Base-by-base conservation (phyloP, 1,139 yeast species). In the Yamadazyma sp. region DNA sequence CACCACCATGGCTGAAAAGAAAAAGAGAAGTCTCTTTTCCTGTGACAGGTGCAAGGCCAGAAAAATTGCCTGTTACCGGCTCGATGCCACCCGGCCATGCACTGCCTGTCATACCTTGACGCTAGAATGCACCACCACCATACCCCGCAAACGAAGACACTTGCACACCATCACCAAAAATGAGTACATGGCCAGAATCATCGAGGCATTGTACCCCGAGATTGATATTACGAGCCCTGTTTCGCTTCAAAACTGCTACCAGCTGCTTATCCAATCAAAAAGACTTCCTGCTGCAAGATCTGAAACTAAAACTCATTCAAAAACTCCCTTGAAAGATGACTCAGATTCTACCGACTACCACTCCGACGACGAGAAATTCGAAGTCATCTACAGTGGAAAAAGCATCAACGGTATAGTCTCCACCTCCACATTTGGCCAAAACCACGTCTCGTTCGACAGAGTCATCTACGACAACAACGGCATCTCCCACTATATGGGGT, bases 31-130 rank as follows among this genome's bases (percentile, higher is more conserved):
- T 56, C 56, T 63, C 2, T 70, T 61, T 49, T 59, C 69, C 8
- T 73, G 78, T 45, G 78, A 73, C 44, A 47, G 75, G 15, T 73
- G 78, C 47, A 70, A 69, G 46, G 41, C 53, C 11, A 52, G 67
- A 28, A 73, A 72, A 54, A 62, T 67, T 31, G 70, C 67, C 26
- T 73, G 78, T 45, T 55, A 58, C 24, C 46, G 75, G 27, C n/a
- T 37, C 12, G 34, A 38, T 22, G 40, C 33, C 2, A 31, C 25
- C 14, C 27, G 49, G 11, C 41, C 47, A 4, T 45, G 48, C 35
- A 37, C 29, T 3, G 29, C 40, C 4, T 45, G 48, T 29, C 14
- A 36, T 13, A 34, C 20, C 2, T 18, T 35, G 16, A 26, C 35
- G 9, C 12, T 39, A 2, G 40, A 43, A 12, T 45, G 48, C 16